These are phyloP conservation scores for Wickerhamiella allomyrinae DNA, from an alignment of 805 yeast species.

Conservation along the genomic window DNA sequence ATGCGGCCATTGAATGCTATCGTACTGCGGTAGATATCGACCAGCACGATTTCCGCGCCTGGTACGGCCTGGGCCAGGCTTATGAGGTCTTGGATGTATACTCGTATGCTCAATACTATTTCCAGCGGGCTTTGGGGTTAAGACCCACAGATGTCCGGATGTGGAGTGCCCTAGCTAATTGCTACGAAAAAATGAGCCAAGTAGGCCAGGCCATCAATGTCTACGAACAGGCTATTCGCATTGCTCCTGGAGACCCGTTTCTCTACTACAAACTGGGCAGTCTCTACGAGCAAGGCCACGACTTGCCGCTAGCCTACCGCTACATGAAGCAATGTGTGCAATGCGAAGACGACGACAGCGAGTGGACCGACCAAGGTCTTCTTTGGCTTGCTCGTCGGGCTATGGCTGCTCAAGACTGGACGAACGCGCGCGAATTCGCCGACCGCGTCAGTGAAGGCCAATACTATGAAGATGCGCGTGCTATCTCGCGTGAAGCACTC, in stretches of 20 bases:
- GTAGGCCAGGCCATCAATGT: constrained; percentile 62
- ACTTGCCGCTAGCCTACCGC: constrained; percentile 37
- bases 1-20: constrained; percentile 94
- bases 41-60: constrained; percentile 80
- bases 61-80: constrained; percentile 98
- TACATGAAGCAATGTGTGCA: constrained; percentile 51
- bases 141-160: constrained; percentile 82
- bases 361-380: constrained; percentile 66
- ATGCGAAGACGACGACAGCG: constrained; percentile 12
- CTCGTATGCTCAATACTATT: constrained; percentile 78
- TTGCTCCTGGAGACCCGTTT: constrained; percentile 40
- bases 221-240: constrained; percentile 58
- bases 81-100: constrained; percentile 95
- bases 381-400: constrained; percentile 75
- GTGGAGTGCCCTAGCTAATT: constrained; percentile 92
- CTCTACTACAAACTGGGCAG: constrained; percentile 55
- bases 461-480: constrained; percentile 79
- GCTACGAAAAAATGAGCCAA: constrained; percentile 68
- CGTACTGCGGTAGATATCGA: constrained; percentile 85
- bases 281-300: constrained; percentile 44
- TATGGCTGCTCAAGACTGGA: constrained; percentile 40
- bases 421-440: constrained; percentile 59
- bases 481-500: constrained; percentile 66
- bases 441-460: constrained; percentile 63
- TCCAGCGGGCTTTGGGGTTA: constrained; percentile 76